These are phyloP conservation scores for Planoprotostelium fungivorum DNA, from an alignment of 78 protist genomes.

Conservation along the genomic window DNA sequence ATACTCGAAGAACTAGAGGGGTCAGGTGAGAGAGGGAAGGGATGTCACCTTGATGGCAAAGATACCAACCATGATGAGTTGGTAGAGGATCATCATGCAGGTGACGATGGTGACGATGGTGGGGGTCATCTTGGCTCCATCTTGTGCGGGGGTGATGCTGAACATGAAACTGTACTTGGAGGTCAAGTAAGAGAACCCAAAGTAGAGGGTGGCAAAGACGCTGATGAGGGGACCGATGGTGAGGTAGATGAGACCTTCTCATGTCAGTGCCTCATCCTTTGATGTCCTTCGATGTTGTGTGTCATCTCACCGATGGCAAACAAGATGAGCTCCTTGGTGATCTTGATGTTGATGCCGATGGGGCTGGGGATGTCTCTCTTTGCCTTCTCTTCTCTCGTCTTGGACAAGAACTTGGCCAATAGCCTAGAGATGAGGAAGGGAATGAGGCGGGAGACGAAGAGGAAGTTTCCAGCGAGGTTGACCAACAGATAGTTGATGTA, in stretches of 20 bases:
- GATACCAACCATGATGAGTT: slow-evolving; percentile 51
- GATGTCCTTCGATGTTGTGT: background rate
- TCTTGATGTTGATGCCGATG: slow-evolving; percentile 5
- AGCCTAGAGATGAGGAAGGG: background rate
- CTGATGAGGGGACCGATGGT: slow-evolving; percentile 45
- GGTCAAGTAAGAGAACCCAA: slow-evolving; percentile 23
- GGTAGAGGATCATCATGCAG: slow-evolving; percentile 33
- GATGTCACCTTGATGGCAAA: slow-evolving; percentile 10
- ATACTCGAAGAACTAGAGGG: background rate
- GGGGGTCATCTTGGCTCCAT: slow-evolving; percentile 30
- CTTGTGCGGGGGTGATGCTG: slow-evolving; percentile 33
- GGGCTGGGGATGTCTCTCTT: slow-evolving; percentile 8
- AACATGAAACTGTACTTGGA: slow-evolving; percentile 46
- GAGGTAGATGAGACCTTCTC: slow-evolving; percentile 28
- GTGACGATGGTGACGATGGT: slow-evolving; percentile 14
- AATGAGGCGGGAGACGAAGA: slow-evolving; percentile 1
- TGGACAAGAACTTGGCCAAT: slow-evolving; percentile 9
- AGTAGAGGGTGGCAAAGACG: slow-evolving; percentile 43
- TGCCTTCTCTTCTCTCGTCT: slow-evolving; percentile 18
- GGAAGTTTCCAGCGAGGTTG: slow-evolving; percentile 16
- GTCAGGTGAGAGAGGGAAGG: background rate
- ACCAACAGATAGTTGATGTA: slow-evolving; percentile 47
- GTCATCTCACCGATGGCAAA: slow-evolving; percentile 18
- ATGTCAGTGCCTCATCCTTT: background rate
- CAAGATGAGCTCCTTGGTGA: background rate